Evolutionary conservation across 805 yeast species (phyloP), one percentile per base, ranked within the genome.

Genomic region (Metschnikowia reukaufii): DNA sequence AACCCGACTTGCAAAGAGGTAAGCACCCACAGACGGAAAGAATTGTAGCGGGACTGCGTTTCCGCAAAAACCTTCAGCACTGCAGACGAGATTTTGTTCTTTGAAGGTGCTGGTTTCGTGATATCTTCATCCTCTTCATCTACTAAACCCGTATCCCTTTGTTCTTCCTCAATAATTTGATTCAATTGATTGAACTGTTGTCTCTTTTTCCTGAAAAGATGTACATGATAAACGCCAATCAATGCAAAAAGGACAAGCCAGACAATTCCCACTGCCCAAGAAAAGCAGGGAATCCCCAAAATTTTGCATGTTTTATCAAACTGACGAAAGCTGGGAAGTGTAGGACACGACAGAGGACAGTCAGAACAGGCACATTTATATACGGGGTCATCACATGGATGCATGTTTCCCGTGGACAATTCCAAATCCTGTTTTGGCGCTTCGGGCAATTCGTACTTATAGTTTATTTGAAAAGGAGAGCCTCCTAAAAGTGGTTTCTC

Each of bases 401-500:
- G 60, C 54, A 77, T 59, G 1, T 50, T 52, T 56, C 76, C 64
- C 33, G 54, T 20, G 44, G 65, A 49, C 42, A 66, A 54, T 8
- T 32, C 31, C 27, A 66, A 48, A 1, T 62, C 66, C 19, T 29
- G 38, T 4, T 54, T 29, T 31, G 54, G 55, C n/a, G 42, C 41
- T 9, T 50, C 42, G 12, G 56, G 48, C 4, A 52, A 7, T 1
- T 70, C 69, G 69, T 81, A 88, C 2, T 72, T 67, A 64, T 82
- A 90, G 62, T 90, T 85, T 51, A 92, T 91, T 63, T 92, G 98
- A 63, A 92, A 89, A 0, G 97, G 97, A 0, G 96, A 88, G 0
- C 99, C 99, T 0, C 98, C 97, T 4, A 92, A 72, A 57, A 88
- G 55, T 0, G 98, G 98, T 64, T 92, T 91, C 57, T 89, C 95